Base-by-base conservation (phyloP, 345 rosid species). In the Dovyalis caffra region DNA sequence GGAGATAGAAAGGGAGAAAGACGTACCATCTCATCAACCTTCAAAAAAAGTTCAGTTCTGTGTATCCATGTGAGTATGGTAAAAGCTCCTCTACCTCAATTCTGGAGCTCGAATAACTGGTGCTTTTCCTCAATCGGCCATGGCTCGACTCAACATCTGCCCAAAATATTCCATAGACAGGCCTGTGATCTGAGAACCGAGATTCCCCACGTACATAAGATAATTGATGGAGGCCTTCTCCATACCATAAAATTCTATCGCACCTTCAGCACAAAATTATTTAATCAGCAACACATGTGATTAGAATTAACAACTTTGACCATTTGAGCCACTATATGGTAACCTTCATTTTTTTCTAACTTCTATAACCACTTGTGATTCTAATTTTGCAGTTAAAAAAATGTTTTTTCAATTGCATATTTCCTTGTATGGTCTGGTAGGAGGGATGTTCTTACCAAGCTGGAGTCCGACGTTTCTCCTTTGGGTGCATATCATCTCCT, bases 401-500 rank as follows among this genome's bases (percentile, higher is more conserved):
- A n/a, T 7, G 7, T 65, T 7, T 38, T 29, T 32, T 31, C 16
- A 34, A 29, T 68, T 7, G 23, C 58, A 64, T 73, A 51, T 40
- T 73, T 29, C 26, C 25, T 31, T 61, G 10, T 20, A 43, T 34
- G 49, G 25, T 64, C 34, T 6, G 71, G 69, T n/a, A 62, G 40
- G 45, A 56, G 51, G 64, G 35, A 26, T 25, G 68, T 61, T 75
- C 88, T 85, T 81, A 95, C 99, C 99, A 95, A 68, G 99, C 99
- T 47, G 99, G 99, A 40, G 99, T 95, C 43, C 99, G 90, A 3
- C 99, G 94, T 87, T 95, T 95, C 86, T 91, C 94, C 86, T 92
- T 93, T 0, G 97, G 97, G 72, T 93, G 97, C 88, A 87, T 82
- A 76, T 93, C 98, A 63, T 76, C 90, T 71, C 99, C 99, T 20